A percentile compares a stretch with the other conserved stretches of the same genome.
These are phyloP conservation scores for Venturia effusa DNA, from an alignment of 2,329 filamentous ascomycete species.

Conservation along the genomic window DNA sequence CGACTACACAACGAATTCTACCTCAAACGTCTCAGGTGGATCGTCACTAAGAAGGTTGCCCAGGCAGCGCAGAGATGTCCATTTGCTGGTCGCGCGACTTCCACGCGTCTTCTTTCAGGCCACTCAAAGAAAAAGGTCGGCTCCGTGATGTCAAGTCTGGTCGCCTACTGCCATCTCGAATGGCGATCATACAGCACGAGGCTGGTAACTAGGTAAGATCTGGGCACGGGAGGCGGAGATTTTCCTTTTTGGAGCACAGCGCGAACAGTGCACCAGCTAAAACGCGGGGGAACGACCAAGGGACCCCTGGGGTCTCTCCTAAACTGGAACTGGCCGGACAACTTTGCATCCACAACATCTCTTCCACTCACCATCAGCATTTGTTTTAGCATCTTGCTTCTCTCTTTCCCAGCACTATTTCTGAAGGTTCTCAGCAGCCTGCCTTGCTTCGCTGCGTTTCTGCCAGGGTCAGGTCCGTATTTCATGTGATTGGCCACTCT, in stretches of 20 bases:
- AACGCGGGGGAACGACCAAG: neutral
- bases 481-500: neutral
- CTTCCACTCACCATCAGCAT: neutral
- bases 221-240: neutral
- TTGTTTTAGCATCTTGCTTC: neutral
- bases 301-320: neutral
- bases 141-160: neutral
- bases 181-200: neutral
- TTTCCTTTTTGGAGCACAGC: neutral
- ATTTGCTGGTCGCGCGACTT: neutral
- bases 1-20: neutral
- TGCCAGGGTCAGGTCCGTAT: neutral
- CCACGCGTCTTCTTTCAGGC: neutral
- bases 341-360: neutral
- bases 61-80: neutral
- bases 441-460: neutral
- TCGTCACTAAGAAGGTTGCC: neutral
- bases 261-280: neutral
- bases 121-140: neutral
- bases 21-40: neutral
- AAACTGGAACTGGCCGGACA: neutral
- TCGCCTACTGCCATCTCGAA: neutral
- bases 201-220: neutral
- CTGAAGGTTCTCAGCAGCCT: neutral
- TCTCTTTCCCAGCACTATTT: neutral